Base-by-base conservation (phyloP, 2,329 filamentous ascomycete species). In the Malbranchea zuffiana region DNA sequence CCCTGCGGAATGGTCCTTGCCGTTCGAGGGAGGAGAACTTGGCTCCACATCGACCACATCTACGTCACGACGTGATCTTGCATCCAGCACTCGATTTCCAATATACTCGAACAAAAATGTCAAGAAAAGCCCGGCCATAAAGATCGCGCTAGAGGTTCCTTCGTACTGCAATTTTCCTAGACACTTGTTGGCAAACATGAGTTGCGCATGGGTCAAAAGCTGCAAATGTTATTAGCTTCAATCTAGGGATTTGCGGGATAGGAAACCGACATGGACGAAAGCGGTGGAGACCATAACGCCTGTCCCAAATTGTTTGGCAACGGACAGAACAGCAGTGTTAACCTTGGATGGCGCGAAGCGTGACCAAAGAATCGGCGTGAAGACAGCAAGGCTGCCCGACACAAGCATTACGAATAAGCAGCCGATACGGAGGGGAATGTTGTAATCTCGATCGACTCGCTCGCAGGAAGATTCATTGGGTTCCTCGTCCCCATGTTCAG, bases 161-260 rank as follows among this genome's bases (percentile, higher is more conserved):
- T 87, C 82, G 48, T 82, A 87, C 4, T 62, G 52, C 2, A 86
- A 59, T 5, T 68, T 66, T 3, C 77, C 75, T 8, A 87, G 59
- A 48, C 82, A 87, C 33, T 75, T 61, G 46, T 81, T 84, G 13
- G 55, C 61, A 48, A 87, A 85, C 76, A 84, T 82, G 18, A 86
- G 66, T 5, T 67, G 60, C 1, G 81, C 80, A 44, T 87, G 80
- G 0, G 80, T 84, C 49, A 78, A 76, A 7, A 87, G 69, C 75
- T 82, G 44, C n/a, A 17, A 2, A 4, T 6, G 11, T 11, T n/a
- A 7, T 40, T 34, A 39, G 33, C 4, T 16, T 3, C 12, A 28
- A 10, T 34, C 8, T 20, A 20, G 4, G 5, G 32, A 42, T 6
- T 6, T 29, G 13, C 8, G 11, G 10, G n/a, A 32, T 19, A 10